Percentiles rank a stretch among this genome's conserved stretches.
These are phyloP conservation scores for Xylariaceae sp. DNA, from an alignment of 2,329 filamentous ascomycete species.

Conservation along the genomic window DNA sequence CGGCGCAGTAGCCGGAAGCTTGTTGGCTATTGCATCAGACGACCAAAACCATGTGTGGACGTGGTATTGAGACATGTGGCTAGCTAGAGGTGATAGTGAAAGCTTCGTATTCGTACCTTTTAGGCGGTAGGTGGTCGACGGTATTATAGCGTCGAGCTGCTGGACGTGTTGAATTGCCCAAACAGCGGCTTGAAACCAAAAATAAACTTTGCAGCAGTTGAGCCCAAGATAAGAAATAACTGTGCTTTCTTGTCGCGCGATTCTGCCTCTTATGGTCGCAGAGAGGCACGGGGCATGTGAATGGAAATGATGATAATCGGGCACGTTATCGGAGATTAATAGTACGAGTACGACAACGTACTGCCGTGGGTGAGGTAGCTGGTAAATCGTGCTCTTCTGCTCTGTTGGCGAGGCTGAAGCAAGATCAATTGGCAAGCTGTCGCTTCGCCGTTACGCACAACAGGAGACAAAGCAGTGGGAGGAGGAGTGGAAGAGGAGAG, in stretches of 20 bases:
- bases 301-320: no score
- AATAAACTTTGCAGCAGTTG: no score
- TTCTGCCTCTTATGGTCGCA: no score
- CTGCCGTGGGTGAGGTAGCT: no score
- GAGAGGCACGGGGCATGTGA: no score
- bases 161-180: conserved; percentile 8
- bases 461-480: not conserved
- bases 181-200: no score
- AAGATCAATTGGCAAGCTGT: conserved; percentile 8
- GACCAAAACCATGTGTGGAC: conserved; percentile 1
- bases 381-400: not conserved
- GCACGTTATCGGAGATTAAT: no score
- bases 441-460: conserved; percentile 3
- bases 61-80: not conserved
- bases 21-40: not conserved
- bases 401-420: not conserved
- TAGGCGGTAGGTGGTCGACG: no score
- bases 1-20: not conserved
- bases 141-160: not conserved
- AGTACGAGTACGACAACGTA: no score
- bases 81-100: not conserved
- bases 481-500: conserved; percentile 1
- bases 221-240: no score
- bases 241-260: no score
- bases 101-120: not conserved